Conservation (phyloP, 495 filamentous ascomycete genomes). For the Neurospora intermedia region DNA sequence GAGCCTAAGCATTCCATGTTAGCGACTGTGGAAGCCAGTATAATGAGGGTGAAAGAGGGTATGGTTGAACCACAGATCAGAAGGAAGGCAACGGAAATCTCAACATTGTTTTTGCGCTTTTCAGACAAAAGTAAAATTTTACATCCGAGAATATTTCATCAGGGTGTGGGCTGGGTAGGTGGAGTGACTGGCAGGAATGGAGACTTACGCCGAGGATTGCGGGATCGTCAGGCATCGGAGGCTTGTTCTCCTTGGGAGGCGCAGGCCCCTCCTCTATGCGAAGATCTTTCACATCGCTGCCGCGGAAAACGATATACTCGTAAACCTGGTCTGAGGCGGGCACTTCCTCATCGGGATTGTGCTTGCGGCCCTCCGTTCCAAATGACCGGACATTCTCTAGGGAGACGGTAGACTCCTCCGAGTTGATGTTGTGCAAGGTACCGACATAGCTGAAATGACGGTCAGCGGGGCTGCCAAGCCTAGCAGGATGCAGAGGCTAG, state of each 20-base stretch:
- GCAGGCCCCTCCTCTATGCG: slow-evolving; percentile 68
- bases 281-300: slow-evolving; percentile 97
- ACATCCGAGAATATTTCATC: slow-evolving; percentile 85
- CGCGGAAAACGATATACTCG: slow-evolving; percentile 98
- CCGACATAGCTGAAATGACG: slow-evolving; percentile 68
- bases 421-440: slow-evolving; percentile 94
- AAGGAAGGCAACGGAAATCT: slow-evolving; percentile 99
- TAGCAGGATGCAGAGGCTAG: slow-evolving; percentile 1
- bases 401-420: slow-evolving; percentile 88
- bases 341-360: slow-evolving; percentile 68
- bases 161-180: slow-evolving; percentile 26
- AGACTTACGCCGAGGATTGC: slow-evolving; percentile 92
- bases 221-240: slow-evolving; percentile 84
- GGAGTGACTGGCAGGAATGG: background rate
- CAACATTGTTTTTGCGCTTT: slow-evolving; percentile 78
- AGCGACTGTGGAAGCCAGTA: slow-evolving; percentile 9
- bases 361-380: slow-evolving; percentile 83
- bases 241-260: slow-evolving; percentile 56
- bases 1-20: slow-evolving; percentile 24
- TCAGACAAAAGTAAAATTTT: slow-evolving; percentile 63
- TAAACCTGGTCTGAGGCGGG: slow-evolving; percentile 74
- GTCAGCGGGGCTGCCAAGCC: slow-evolving; percentile 18
- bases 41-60: background rate
- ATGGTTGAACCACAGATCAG: slow-evolving; percentile 45
- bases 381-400: slow-evolving; percentile 89